Base-by-base conservation (phyloP, 2,329 filamentous ascomycete species). In the Epichloe sp. region DNA sequence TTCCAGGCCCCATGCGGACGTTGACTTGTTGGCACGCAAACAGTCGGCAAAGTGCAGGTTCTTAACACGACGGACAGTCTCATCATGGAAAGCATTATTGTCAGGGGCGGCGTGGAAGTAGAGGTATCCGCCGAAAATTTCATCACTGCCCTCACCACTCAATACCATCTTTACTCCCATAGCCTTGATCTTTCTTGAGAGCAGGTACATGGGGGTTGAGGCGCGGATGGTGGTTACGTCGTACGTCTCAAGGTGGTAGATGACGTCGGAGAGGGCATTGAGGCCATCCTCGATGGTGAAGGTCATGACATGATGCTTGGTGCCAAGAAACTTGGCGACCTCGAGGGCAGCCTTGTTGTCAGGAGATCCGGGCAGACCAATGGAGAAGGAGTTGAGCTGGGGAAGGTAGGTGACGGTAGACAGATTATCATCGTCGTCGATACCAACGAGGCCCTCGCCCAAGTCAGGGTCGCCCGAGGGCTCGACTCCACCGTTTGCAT, bases 151-250 rank as follows among this genome's bases (percentile, higher is more conserved):
- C 72, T 98, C 93, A 55, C 93, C 93, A 63, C 86, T 94, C 55
- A 98, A 79, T 52, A 98, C 93, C 93, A 98, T 98, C 81, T 98
- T 98, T 65, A 98, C 87, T 57, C 93, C 93, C 83, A 96, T 91
- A 37, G 90, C 93, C 78, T 98, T 98, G 77, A 98, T 98, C 78
- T 98, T 98, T 67, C 94, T 84, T 55, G 88, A 93, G 46, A 98
- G 79, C 56, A 98, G 76, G 74, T 96, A 98, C 93, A 98, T 98
- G 58, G 93, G 93, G 11, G 93, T 98, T 11, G 91, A 97, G 51
- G 93, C 93, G 65, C 93, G 89, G 66, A 98, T 97, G 3, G 93
- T 98, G 49, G 93, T 98, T 26, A 98, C 93, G 67, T 98, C 93
- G 72, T 93, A 98, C 14, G 88, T 88, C 75, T 98, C 93, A 55